A percentile compares a stretch with the other conserved stretches of the same genome.
Evolutionary conservation across 2,329 filamentous ascomycete species (phyloP).

Genomic region (Monilinia polystroma): DNA sequence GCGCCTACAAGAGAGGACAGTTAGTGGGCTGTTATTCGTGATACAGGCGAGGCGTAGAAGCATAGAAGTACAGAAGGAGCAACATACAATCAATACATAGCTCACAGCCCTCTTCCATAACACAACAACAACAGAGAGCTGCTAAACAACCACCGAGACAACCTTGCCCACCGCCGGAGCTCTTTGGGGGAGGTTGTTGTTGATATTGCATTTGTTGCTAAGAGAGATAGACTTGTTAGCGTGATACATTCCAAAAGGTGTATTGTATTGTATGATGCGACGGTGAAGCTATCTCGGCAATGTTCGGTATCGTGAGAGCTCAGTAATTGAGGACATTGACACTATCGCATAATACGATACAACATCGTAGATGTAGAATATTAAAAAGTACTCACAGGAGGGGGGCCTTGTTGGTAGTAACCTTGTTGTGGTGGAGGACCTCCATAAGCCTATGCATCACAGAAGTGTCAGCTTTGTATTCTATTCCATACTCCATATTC

Average conservation of each 20-base stretch:
- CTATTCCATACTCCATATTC: background rate
- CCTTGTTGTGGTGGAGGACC: conserved; percentile 30
- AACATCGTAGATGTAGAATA: background rate
- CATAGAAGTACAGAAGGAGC: conserved; percentile 7
- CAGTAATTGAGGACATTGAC: background rate
- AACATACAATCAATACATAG: conserved; percentile 48
- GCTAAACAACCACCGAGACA: conserved; percentile 50
- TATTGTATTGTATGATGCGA: background rate
- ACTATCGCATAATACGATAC: background rate
- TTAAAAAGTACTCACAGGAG: conserved; percentile 15
- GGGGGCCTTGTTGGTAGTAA: conserved; percentile 28
- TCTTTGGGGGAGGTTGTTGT: conserved; percentile 44
- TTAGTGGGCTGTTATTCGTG: conserved; percentile 8
- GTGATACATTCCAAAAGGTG: background rate
- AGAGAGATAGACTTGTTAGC: conserved; percentile 29
- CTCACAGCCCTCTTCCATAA: conserved; percentile 52
- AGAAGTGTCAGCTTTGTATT: conserved; percentile 20
- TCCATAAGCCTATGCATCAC: conserved; percentile 22
- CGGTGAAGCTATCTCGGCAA: background rate
- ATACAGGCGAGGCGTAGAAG: background rate
- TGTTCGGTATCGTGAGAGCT: background rate
- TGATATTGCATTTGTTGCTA: conserved; percentile 47
- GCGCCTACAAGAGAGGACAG: background rate
- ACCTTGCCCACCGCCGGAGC: conserved; percentile 43
- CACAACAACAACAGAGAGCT: conserved; percentile 51